Base-by-base conservation (phyloP, 2,329 filamentous ascomycete genomes). In the Passalora sequoiae region DNA sequence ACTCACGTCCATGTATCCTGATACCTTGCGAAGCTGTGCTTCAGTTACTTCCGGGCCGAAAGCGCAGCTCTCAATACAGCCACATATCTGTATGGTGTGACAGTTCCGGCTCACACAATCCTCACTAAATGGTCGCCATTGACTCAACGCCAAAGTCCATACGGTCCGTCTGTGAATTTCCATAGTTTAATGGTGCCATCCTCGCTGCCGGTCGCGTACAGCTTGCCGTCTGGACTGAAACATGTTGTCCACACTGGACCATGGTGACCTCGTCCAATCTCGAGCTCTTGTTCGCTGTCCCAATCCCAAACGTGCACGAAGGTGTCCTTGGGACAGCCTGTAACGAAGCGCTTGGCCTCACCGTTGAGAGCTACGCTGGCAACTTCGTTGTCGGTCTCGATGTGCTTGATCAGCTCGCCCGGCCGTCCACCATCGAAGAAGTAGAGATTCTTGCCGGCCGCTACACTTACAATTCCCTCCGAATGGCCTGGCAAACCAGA, bases 261-360 rank as follows among this genome's bases (percentile, higher is more conserved):
- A 60, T 98, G 92, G 57, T 98, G 92, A 17, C 92, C 92, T 68
- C 96, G 96, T 70, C 94, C 87, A 9, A 91, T 84, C 64, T 97
- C 92, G 31, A 96, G 71, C 65, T 95, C 89, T 53, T 78, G 76
- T 56, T 84, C 84, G 38, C 83, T 82, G 46, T 96, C 88, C 68
- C 89, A 91, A 59, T 89, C 81, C 70, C 94, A 94, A 4, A 97
- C 85, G 47, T 87, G 82, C n/a, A 92, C 91, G 91, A 91, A 98
- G 0, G 92, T 97, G 60, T 95, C 91, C 28, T 83, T 85, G 50
- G 86, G 85, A 63, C 89, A 88, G 47, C 92, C 92, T 13, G 94
- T 94, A 8, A 97, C 85, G 58, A 95, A 81, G 58, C 86, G 87
- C 47, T 84, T 78, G 44, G 85, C 81, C 50, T 82, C 83, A 44